phyloP scores from a whole-genome alignment of 2,329 filamentous ascomycete genomes.

The Verticillium dahliae region DNA sequence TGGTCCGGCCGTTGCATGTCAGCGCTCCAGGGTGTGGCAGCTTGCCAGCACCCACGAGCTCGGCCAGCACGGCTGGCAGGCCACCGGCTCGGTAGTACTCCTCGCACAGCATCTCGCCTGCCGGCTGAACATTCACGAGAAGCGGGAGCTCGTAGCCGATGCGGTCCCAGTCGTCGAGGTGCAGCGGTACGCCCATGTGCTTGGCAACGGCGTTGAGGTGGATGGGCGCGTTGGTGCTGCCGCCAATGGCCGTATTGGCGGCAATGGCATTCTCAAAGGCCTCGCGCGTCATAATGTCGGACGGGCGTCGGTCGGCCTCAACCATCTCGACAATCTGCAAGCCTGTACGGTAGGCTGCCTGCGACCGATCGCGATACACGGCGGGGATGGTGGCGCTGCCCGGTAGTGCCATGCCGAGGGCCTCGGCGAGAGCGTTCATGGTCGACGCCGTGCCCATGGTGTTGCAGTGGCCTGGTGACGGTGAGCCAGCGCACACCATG shows the following conservation, averaged over 20 bases:
- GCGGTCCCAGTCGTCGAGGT: conserved; percentile 46
- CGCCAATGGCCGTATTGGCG: conserved; percentile 47
- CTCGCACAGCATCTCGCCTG: conserved; percentile 44
- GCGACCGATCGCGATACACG: conserved; percentile 37
- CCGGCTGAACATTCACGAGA: conserved; percentile 48
- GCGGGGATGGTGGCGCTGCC: conserved; percentile 45
- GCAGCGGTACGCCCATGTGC: conserved; percentile 42
- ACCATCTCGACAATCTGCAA: conserved; percentile 44
- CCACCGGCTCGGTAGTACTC: conserved; percentile 49
- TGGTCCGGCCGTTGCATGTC: conserved; percentile 38
- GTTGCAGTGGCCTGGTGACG: conserved; percentile 42
- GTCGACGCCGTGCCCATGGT: conserved; percentile 48
- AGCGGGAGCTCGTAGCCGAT: conserved; percentile 43
- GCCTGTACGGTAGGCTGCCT: conserved; percentile 41
- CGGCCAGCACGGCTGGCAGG: conserved; percentile 44
- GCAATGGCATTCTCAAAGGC: conserved; percentile 52
- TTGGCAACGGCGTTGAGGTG: conserved; percentile 48
- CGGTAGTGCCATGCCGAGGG: conserved; percentile 44
- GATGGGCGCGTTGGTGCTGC: conserved; percentile 50
- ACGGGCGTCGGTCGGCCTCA: conserved; percentile 38
- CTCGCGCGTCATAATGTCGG: conserved; percentile 46
- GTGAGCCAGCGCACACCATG: conserved; percentile 32
- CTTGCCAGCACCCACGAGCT: conserved; percentile 40
- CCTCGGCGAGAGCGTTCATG: conserved; percentile 46
- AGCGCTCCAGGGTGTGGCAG: conserved; percentile 31